These are phyloP conservation scores for Jacaranda mimosifolia DNA, from an alignment of 257 asterid genomes.

Conservation along the genomic window DNA sequence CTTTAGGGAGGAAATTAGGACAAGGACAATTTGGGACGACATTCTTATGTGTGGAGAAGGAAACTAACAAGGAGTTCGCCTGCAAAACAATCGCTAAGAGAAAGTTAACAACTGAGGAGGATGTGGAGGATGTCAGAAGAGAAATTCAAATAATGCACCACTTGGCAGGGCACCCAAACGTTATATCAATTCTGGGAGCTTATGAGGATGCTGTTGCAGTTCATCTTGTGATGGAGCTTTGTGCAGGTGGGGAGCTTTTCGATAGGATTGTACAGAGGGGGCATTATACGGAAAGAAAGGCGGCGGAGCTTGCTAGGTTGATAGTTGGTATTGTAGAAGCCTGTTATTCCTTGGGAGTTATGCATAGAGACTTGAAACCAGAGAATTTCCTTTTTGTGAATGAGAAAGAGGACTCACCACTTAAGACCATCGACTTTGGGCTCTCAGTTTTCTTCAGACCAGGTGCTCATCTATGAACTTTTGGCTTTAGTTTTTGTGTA, in stretches of 20 bases:
- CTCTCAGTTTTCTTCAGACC: constrained; percentile 87
- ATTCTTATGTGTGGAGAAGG: constrained; percentile 68
- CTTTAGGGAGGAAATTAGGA: constrained; percentile 79
- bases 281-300: constrained; percentile 84
- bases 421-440: constrained; percentile 90
- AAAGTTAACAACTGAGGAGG: constrained; percentile 73
- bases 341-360: constrained; percentile 89
- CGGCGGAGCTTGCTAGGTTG: constrained; percentile 78
- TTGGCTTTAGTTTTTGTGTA: constrained; percentile 4
- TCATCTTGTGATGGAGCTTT: constrained; percentile 90
- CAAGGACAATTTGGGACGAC: constrained; percentile 92
- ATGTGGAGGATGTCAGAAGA: constrained; percentile 92
- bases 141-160: constrained; percentile 96
- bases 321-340: constrained; percentile 81
- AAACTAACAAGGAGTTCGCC: constrained; percentile 64
- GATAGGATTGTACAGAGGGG: constrained; percentile 87
- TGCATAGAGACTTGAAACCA: constrained; percentile 94
- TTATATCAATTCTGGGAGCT: constrained; percentile 82
- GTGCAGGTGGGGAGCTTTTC: constrained; percentile 93
- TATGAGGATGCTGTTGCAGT: constrained; percentile 89
- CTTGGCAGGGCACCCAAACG: constrained; percentile 76
- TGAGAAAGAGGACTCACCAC: constrained; percentile 77
- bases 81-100: constrained; percentile 89
- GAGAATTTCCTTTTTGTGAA: constrained; percentile 87
- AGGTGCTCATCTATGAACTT: constrained; percentile 50